Percentiles rank a stretch among this genome's conserved stretches.
Evolutionary conservation across 192 early-diverging fungal species (phyloP).

Genomic region (Diversispora epigaea): DNA sequence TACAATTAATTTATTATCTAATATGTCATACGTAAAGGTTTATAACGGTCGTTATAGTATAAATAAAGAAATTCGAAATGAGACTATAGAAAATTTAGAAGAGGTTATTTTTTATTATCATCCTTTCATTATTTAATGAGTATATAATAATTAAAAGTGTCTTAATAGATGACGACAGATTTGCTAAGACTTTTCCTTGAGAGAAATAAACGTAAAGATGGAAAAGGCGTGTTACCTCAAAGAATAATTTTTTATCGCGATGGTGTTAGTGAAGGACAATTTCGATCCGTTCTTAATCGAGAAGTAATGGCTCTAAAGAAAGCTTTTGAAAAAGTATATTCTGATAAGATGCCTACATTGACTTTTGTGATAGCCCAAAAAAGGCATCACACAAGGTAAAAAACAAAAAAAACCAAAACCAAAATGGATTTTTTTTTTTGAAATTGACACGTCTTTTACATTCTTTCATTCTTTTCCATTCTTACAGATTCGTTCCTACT

Average conservation of each 20-base stretch:
- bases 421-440: not conserved
- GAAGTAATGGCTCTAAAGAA: conserved; percentile 39
- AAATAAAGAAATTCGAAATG: conserved; percentile 57
- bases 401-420: not conserved
- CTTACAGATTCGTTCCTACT: conserved; percentile 63
- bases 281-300: not conserved
- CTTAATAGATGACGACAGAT: conserved; percentile 51
- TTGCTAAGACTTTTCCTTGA: conserved; percentile 65
- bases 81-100: conserved; percentile 63
- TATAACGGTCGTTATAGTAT: conserved; percentile 56
- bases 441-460: not conserved
- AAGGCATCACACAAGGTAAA: conserved; percentile 78
- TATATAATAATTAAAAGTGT: no score
- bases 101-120: not conserved
- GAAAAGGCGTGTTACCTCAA: conserved; percentile 43
- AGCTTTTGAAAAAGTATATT: conserved; percentile 10
- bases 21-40: no score
- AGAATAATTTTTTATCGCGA: conserved; percentile 85
- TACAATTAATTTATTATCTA: no score
- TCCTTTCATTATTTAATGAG: no score
- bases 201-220: conserved; percentile 43
- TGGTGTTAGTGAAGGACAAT: conserved; percentile 82
- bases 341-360: conserved; percentile 64
- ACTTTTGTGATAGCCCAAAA: conserved; percentile 88
- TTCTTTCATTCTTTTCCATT: not conserved